Evolutionary conservation across 495 filamentous ascomycete species (phyloP).

Genomic region (Chaetomium tenue): DNA sequence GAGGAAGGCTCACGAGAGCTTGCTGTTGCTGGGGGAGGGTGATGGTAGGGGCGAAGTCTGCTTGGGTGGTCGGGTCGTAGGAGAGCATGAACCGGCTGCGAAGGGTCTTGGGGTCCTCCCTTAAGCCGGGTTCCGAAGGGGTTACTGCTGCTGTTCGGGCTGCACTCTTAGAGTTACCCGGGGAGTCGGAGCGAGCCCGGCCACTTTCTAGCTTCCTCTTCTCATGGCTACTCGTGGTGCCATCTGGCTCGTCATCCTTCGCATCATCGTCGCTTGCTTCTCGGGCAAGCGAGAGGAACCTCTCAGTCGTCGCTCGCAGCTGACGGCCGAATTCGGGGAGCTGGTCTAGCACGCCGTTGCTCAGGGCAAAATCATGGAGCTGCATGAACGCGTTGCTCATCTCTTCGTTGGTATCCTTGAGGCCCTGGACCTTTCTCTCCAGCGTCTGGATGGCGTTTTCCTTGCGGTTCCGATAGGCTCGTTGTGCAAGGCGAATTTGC

Average conservation of each 20-base stretch:
- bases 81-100: conserved; percentile 32
- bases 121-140: not conserved
- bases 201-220: not conserved
- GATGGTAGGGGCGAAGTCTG: conserved; percentile 15
- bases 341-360: conserved; percentile 51
- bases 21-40: not conserved
- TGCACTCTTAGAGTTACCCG: not conserved
- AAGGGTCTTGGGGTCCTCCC: conserved; percentile 3
- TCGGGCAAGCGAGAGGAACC: conserved; percentile 46
- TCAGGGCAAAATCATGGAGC: conserved; percentile 60
- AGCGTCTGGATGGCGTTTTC: conserved; percentile 76
- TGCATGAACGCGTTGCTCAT: conserved; percentile 71
- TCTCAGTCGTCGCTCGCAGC: conserved; percentile 45
- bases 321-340: conserved; percentile 52
- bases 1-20: not conserved
- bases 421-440: conserved; percentile 61
- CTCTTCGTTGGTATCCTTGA: conserved; percentile 65
- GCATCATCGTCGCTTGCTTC: conserved; percentile 36
- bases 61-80: conserved; percentile 31
- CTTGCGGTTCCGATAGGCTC: conserved; percentile 80
- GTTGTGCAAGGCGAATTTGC: conserved; percentile 83
- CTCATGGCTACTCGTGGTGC: conserved; percentile 9
- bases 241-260: conserved; percentile 30
- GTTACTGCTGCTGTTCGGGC: not conserved
- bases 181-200: not conserved